phyloP scores from a whole-genome alignment of 768 basidiomycete species.

The Suillus lakei region DNA sequence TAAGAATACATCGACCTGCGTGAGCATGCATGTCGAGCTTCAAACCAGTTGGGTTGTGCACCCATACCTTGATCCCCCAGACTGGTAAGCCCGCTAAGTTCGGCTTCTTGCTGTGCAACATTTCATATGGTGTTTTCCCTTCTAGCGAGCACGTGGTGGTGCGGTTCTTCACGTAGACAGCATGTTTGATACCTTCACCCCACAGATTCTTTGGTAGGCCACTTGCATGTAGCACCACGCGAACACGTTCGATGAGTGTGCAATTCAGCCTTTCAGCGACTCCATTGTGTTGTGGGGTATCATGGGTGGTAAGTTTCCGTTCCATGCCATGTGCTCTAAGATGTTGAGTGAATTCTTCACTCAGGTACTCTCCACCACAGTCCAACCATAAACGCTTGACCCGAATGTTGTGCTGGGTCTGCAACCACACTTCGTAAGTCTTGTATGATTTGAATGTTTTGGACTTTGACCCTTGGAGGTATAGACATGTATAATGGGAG shows the following conservation, averaged over 20 bases:
- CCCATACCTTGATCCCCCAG: constrained; percentile 29
- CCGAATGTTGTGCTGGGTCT: not conserved
- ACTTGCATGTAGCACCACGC: constrained; percentile 20
- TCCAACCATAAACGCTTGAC: constrained; percentile 19
- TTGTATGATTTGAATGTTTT: constrained; percentile 14
- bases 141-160: constrained; percentile 20
- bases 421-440: constrained; percentile 7
- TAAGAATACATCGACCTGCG: constrained; percentile 21
- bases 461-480: constrained; percentile 9
- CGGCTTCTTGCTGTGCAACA: constrained; percentile 15
- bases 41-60: constrained; percentile 10
- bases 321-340: constrained; percentile 1
- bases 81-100: constrained; percentile 20
- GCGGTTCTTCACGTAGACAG: constrained; percentile 25
- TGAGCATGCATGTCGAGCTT: constrained; percentile 20
- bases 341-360: constrained; percentile 14
- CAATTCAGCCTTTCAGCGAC: constrained; percentile 30
- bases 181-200: constrained; percentile 24
- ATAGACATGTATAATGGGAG: constrained; percentile 5
- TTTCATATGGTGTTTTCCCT: constrained; percentile 15
- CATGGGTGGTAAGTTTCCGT: constrained; percentile 6
- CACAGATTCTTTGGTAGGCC: constrained; percentile 24
- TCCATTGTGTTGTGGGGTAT: constrained; percentile 32
- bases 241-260: constrained; percentile 20
- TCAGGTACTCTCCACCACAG: constrained; percentile 35